Percentiles rank a stretch among this genome's conserved stretches.
Evolutionary conservation across 2,329 filamentous ascomycete species (phyloP).

Genomic region (Fusarium floridanum): DNA sequence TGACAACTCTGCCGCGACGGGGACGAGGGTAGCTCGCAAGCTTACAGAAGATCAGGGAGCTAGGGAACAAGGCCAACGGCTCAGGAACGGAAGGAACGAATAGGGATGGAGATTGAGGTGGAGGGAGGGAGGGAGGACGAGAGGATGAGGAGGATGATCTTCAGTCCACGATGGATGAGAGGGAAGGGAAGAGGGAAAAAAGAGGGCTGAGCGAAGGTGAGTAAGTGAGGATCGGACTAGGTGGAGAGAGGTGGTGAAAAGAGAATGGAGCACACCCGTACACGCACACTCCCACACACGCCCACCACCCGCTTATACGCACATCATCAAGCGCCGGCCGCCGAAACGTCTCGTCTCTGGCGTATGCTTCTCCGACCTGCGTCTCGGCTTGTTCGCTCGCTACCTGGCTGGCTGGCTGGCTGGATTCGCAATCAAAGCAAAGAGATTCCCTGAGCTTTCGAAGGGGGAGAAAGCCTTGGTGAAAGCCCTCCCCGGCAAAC

Average conservation of each 20-base stretch:
- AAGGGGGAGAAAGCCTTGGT: constrained; percentile 5
- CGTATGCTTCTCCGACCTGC: constrained; percentile 27
- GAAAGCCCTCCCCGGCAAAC: constrained; percentile 24
- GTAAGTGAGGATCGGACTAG: constrained; percentile 38
- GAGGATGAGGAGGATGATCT: constrained; percentile 26
- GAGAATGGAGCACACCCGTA: constrained; percentile 36
- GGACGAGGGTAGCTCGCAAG: constrained; percentile 31
- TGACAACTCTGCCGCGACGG: constrained; percentile 25
- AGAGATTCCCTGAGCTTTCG: background rate
- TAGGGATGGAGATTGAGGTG: background rate
- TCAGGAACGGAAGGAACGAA: constrained; percentile 17
- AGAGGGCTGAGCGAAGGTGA: constrained; percentile 38
- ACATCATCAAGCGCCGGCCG: constrained; percentile 46
- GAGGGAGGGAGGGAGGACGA: constrained; percentile 8
- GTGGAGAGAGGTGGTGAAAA: constrained; percentile 39
- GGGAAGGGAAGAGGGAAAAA: constrained; percentile 30
- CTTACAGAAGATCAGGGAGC: constrained; percentile 19
- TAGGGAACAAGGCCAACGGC: constrained; percentile 35
- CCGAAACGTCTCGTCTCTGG: constrained; percentile 37
- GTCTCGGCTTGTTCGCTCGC: constrained; percentile 25
- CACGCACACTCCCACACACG: constrained; percentile 42
- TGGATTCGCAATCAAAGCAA: background rate
- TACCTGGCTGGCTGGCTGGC: background rate
- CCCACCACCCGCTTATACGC: constrained; percentile 42
- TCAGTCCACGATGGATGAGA: constrained; percentile 36